These are phyloP conservation scores for Gossypium stocksii DNA, from an alignment of 345 rosid species.

Conservation along the genomic window DNA sequence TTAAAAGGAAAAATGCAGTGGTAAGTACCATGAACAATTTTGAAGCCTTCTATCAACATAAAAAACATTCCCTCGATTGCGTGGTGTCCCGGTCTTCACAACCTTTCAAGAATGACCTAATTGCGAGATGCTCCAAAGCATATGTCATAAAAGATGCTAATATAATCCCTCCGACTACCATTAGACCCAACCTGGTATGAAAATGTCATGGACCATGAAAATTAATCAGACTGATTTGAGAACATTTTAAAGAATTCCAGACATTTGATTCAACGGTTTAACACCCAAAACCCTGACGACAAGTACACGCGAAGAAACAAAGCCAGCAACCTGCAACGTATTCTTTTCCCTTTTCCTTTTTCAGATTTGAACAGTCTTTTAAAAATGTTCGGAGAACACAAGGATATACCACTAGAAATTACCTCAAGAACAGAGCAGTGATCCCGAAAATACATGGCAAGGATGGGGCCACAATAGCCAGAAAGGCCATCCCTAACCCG, in stretches of 20 bases:
- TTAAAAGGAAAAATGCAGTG: background rate
- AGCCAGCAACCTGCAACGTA: background rate
- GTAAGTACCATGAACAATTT: background rate
- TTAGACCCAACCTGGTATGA: conserved; percentile 69
- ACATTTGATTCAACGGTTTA: background rate
- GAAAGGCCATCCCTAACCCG: conserved; percentile 66
- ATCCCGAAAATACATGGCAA: conserved; percentile 70
- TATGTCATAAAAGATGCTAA: conserved; percentile 88
- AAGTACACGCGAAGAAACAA: background rate
- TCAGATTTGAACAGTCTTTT: background rate
- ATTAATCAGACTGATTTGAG: background rate
- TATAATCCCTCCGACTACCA: conserved; percentile 71
- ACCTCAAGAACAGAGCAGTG: conserved; percentile 83
- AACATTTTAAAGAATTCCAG: background rate
- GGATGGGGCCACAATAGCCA: conserved; percentile 63
- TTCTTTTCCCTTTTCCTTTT: background rate
- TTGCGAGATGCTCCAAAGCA: conserved; percentile 77
- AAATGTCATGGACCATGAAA: background rate
- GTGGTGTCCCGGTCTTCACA: background rate
- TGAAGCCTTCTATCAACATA: background rate
- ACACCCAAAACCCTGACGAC: background rate
- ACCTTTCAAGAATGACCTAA: conserved; percentile 37
- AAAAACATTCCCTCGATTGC: background rate
- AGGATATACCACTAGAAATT: conserved; percentile 9
- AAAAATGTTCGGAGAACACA: background rate